Percentiles rank a stretch among this genome's conserved stretches.
These are phyloP conservation scores for Yamadazyma paraphyllophila DNA, from an alignment of 805 yeast species.

Conservation along the genomic window DNA sequence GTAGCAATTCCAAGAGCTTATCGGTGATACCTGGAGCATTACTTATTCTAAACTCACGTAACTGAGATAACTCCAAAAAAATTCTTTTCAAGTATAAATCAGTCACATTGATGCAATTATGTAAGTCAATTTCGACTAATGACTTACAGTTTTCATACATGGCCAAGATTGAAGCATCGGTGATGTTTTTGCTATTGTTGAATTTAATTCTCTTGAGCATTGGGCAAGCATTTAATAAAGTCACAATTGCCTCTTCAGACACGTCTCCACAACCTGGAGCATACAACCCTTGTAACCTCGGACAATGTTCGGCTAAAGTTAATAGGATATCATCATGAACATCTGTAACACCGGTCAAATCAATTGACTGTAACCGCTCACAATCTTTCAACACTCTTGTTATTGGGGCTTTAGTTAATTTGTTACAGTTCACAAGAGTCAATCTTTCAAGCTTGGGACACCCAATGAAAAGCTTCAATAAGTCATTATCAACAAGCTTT, in stretches of 20 bases:
- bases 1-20: conserved; percentile 54
- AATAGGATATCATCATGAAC: conserved; percentile 63
- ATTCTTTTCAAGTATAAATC: conserved; percentile 58
- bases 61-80: conserved; percentile 60
- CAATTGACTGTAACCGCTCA: conserved; percentile 75
- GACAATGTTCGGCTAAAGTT: conserved; percentile 68
- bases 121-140: conserved; percentile 86
- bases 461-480: conserved; percentile 58
- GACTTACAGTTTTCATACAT: conserved; percentile 72
- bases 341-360: conserved; percentile 73
- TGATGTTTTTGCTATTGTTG: conserved; percentile 64
- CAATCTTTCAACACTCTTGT: conserved; percentile 62
- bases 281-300: conserved; percentile 81
- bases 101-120: conserved; percentile 72
- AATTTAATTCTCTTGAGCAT: conserved; percentile 79
- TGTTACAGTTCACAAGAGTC: conserved; percentile 77
- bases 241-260: conserved; percentile 59
- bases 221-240: conserved; percentile 61
- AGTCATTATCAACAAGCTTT: conserved; percentile 60
- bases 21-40: conserved; percentile 70
- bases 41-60: conserved; percentile 83
- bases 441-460: conserved; percentile 81
- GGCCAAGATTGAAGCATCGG: conserved; percentile 58
- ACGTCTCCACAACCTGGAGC: conserved; percentile 82
- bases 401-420: conserved; percentile 60